phyloP scores from a whole-genome alignment of 129 eudicot genomes.

The Cynara cardunculus region DNA sequence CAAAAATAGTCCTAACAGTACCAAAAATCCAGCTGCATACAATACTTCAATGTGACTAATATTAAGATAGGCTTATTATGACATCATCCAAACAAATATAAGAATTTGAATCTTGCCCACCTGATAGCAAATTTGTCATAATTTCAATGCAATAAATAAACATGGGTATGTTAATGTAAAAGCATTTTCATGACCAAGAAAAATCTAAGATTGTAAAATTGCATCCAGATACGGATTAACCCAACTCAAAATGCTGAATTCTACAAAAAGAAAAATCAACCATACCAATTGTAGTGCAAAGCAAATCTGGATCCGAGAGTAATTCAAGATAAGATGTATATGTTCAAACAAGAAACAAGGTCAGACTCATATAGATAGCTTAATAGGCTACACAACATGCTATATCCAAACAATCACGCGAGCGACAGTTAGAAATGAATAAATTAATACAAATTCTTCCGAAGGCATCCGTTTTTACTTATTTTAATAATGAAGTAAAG shows the following conservation, averaged over 20 bases:
- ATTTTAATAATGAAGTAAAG: background rate
- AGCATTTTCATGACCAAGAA: background rate
- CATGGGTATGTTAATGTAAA: background rate
- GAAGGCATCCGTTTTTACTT: conserved; percentile 14
- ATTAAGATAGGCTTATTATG: background rate
- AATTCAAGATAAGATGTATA: conserved; percentile 37
- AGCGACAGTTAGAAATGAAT: conserved; percentile 44
- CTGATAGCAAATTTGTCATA: background rate
- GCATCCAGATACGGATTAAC: background rate
- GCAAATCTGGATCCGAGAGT: conserved; percentile 49
- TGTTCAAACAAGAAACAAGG: conserved; percentile 9
- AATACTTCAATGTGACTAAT: background rate
- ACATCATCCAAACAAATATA: conserved; percentile 2
- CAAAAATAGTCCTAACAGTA: background rate
- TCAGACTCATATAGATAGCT: conserved; percentile 13
- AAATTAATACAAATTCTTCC: conserved; percentile 17
- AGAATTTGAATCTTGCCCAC: background rate
- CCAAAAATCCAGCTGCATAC: background rate
- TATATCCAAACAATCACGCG: conserved; percentile 50
- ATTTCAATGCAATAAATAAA: background rate
- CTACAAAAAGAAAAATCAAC: background rate
- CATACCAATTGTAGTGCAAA: conserved; percentile 2
- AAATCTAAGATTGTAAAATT: background rate
- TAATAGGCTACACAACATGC: conserved; percentile 41
- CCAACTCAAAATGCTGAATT: background rate